Base-by-base conservation (phyloP, 2,329 filamentous ascomycete genomes). In the Ophiostoma sp. region DNA sequence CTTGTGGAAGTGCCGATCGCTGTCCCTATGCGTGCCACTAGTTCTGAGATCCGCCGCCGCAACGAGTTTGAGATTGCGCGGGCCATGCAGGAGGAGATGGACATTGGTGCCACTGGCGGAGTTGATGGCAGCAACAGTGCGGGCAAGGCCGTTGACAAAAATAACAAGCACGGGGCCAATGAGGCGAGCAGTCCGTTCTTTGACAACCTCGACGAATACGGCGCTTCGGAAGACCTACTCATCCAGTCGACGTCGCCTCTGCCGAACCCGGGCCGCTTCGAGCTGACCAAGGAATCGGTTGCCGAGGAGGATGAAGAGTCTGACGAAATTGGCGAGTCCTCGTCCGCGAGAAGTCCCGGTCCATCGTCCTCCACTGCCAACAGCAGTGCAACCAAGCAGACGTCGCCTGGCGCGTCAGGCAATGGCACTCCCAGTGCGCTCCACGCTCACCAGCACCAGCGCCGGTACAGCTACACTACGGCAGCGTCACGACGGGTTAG, bases 1-100 rank as follows among this genome's bases (percentile, higher is more conserved):
- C 81, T 98, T 36, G 95, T 99, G 36, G 95, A 99, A 74, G 91
- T 99, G 16, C 95, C 95, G 2, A 89, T 98, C 65, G 95, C 93
- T 2, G 92, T 97, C 44, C 94, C 94, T 38, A 89, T 99, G 83
- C 88, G 91, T 65, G 86, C 87, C 8, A 90, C 93, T 8, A 94
- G 91, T 4, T 88, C 88, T n/a, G 94, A 98, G 75, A 89, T 92
- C 81, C 88, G 89, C 69, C 86, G 90, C 67, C 87, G 87, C 7
- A 68, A 68, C 67, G 68, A 69, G 68, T 66, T 64, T 36, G 72
- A 72, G 67, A 66, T 71, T 16, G 77, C 74, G 67, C 77, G 75
- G 74, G 71, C 69, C 18, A 85, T 81, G 77, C 88, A 96, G 71
- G 94, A 97, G 73, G 93, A 95, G 75, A 93, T 97, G 85, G 95